These are phyloP conservation scores for Trametes cinnabarina DNA, from an alignment of 768 basidiomycete species.

Conservation along the genomic window DNA sequence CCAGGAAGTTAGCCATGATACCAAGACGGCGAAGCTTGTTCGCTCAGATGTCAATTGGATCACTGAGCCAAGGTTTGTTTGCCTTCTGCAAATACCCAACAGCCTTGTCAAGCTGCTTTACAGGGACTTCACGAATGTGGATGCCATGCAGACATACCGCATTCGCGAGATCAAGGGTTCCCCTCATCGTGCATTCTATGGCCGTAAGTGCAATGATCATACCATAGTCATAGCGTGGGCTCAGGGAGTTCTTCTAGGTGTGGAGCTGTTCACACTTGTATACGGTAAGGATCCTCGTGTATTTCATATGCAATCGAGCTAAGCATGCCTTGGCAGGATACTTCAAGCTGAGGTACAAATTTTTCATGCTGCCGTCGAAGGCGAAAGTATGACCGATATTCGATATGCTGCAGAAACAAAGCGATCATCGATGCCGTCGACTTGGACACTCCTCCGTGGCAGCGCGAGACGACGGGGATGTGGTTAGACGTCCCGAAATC, in stretches of 20 bases:
- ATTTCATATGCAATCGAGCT: not conserved
- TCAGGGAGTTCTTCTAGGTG: conserved; percentile 38
- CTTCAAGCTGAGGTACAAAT: conserved; percentile 68
- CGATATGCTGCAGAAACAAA: conserved; percentile 43
- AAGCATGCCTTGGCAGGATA: conserved; percentile 48
- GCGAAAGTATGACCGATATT: too few species aligned
- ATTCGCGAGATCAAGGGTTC: conserved; percentile 64
- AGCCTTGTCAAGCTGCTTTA: not conserved
- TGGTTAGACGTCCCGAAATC: conserved; percentile 74
- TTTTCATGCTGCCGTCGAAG: not conserved
- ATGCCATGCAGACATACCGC: conserved; percentile 73
- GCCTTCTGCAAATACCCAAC: not conserved
- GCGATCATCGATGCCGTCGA: conserved; percentile 75
- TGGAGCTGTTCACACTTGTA: conserved; percentile 65
- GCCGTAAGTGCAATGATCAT: conserved; percentile 47
- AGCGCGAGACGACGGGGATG: conserved; percentile 67
- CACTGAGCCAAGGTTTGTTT: conserved; percentile 41
- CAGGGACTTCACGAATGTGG: conserved; percentile 57
- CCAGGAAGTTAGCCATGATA: conserved; percentile 78
- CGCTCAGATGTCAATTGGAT: conserved; percentile 83
- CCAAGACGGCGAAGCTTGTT: conserved; percentile 64
- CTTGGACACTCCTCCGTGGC: conserved; percentile 74
- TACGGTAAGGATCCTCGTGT: conserved; percentile 48
- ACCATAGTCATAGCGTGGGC: conserved; percentile 3
- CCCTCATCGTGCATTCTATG: conserved; percentile 62